Evolutionary conservation across 305 asterid genomes (phyloP).

Genomic region (Solanum hybrid): DNA sequence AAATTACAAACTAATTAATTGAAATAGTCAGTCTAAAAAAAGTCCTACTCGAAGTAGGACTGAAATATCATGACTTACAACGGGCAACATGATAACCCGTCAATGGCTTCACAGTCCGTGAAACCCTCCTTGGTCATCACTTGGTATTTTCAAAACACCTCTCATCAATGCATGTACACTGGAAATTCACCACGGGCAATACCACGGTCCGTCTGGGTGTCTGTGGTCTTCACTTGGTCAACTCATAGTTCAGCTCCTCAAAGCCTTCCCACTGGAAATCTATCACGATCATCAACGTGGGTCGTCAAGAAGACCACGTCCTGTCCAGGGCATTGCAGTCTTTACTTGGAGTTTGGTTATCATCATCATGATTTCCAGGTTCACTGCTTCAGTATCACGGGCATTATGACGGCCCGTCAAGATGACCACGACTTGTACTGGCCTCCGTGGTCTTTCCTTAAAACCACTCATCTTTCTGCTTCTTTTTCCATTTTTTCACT

Average conservation of each 20-base stretch:
- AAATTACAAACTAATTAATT: neutral
- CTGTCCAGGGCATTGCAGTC: neutral
- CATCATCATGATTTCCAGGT: neutral
- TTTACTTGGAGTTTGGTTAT: neutral
- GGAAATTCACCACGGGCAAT: neutral
- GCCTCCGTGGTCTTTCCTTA: neutral
- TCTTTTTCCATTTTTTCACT: neutral
- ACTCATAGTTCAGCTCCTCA: neutral
- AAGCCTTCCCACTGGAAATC: neutral
- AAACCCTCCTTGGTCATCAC: neutral
- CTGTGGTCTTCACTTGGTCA: neutral
- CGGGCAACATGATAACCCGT: neutral
- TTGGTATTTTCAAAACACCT: neutral
- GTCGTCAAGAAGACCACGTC: neutral
- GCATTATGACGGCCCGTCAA: neutral
- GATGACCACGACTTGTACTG: fast-evolving
- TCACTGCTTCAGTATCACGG: neutral
- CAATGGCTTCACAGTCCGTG: neutral
- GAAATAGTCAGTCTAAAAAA: neutral
- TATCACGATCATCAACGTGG: neutral
- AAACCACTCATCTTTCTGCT: neutral
- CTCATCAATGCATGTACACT: neutral
- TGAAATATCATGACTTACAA: neutral
- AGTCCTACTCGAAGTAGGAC: neutral
- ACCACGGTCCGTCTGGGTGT: neutral